Conservation (phyloP, 441 rosid genomes). For the Cnidoscolus chayamansa region DNA sequence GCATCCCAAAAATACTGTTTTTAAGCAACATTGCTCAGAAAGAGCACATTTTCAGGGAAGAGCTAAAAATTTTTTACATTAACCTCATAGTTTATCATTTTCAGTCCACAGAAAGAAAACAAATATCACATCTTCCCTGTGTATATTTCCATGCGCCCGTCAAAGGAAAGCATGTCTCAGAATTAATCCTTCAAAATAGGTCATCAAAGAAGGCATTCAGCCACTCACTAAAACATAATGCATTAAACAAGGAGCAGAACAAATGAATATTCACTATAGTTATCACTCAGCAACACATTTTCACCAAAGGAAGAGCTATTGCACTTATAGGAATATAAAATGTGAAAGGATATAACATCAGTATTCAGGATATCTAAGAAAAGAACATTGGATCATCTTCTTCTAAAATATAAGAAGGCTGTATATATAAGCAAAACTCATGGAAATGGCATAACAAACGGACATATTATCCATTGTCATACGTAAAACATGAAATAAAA, state of each 20-base stretch:
- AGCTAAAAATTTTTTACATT: neutral
- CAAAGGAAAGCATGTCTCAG: neutral
- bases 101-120: neutral
- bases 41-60: neutral
- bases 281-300: neutral
- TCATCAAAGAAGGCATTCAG: neutral
- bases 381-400: neutral
- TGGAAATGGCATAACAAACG: neutral
- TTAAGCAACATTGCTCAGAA: neutral
- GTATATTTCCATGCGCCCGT: neutral
- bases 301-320: neutral
- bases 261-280: neutral
- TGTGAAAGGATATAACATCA: neutral
- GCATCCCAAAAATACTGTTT: neutral
- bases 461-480: neutral
- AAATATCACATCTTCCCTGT: neutral
- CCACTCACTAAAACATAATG: neutral
- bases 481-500: neutral
- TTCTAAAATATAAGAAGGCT: neutral
- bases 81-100: neutral
- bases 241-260: neutral
- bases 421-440: conserved; percentile 1
- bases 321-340: neutral
- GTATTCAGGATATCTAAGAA: neutral
- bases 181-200: too few species aligned